Conservation (phyloP, 2,329 filamentous ascomycete genomes). For the Curvularia hawaiiensis region DNA sequence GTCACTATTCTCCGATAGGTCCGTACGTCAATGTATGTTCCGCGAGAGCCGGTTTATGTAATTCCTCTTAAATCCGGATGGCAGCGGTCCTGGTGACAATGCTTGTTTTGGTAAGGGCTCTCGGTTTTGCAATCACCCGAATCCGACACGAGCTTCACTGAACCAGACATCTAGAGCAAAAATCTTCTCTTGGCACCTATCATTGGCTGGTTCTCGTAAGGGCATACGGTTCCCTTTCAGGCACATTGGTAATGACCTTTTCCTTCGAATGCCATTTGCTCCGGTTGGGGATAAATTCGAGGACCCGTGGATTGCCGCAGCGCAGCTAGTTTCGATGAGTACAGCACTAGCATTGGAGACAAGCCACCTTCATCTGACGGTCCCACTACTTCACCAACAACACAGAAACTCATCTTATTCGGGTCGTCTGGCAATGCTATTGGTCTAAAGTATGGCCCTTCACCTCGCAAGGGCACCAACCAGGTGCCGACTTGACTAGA, state of each 20-base stretch:
- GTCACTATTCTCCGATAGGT: conserved; percentile 14
- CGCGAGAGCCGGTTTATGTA: conserved; percentile 12
- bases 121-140: conserved; percentile 22
- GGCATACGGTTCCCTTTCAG: conserved; percentile 3
- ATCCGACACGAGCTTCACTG: conserved; percentile 12
- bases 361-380: neutral
- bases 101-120: conserved; percentile 10
- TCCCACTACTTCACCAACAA: neutral
- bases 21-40: conserved; percentile 3
- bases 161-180: conserved; percentile 4
- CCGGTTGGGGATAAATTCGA: neutral
- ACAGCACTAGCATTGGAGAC: conserved; percentile 7
- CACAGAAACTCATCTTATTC: neutral
- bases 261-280: conserved; percentile 8
- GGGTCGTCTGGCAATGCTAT: neutral
- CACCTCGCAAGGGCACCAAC: neutral
- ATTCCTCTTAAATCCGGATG: conserved; percentile 12
- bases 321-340: conserved; percentile 8
- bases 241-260: conserved; percentile 11
- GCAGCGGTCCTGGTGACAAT: conserved; percentile 17
- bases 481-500: neutral
- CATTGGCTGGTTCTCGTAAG: neutral
- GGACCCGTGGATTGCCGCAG: conserved; percentile 6
- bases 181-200: neutral
- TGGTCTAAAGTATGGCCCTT: neutral